Evolutionary conservation across 805 yeast genomes (phyloP).

Genomic region (Wickerhamiella musiphila): DNA sequence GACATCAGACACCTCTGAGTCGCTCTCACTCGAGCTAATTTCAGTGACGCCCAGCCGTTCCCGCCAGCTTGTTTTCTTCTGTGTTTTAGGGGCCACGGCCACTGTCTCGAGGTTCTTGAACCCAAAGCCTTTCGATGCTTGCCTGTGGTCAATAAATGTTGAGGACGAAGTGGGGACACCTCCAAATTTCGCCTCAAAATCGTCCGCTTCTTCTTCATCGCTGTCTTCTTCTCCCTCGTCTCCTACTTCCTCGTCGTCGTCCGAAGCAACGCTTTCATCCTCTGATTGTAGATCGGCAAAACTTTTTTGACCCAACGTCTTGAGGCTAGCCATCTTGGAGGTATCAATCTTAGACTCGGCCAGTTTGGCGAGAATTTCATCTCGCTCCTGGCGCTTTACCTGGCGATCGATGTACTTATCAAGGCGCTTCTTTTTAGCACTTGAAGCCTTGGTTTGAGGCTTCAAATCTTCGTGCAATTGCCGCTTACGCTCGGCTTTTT

Average conservation of each 20-base stretch:
- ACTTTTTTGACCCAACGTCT: constrained; percentile 46
- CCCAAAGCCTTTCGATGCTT: constrained; percentile 45
- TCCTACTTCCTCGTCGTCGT: constrained; percentile 56
- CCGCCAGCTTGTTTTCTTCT: constrained; percentile 12
- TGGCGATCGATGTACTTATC: constrained; percentile 58
- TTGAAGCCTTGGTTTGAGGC: constrained; percentile 54
- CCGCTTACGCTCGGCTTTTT: constrained; percentile 46
- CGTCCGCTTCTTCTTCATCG: constrained; percentile 45
- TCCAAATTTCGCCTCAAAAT: constrained; percentile 27
- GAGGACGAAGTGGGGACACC: constrained; percentile 1
- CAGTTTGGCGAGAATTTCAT: constrained; percentile 54
- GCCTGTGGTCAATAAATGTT: constrained; percentile 52
- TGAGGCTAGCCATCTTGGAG: constrained; percentile 48
- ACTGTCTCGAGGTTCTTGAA: constrained; percentile 14
- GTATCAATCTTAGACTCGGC: constrained; percentile 53
- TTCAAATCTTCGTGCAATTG: constrained; percentile 31
- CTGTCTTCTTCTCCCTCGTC: constrained; percentile 54
- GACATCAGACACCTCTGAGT: neutral
- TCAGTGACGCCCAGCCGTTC: constrained; percentile 13
- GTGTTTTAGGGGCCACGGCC: neutral
- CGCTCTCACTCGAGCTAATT: neutral
- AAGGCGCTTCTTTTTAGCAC: constrained; percentile 54
- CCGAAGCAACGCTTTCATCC: constrained; percentile 39
- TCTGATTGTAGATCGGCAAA: neutral
- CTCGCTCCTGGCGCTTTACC: constrained; percentile 42